Evolutionary conservation across 306 rosid genomes (phyloP), one percentile per base, ranked within the genome.

Genomic region (Lablab purpureus): DNA sequence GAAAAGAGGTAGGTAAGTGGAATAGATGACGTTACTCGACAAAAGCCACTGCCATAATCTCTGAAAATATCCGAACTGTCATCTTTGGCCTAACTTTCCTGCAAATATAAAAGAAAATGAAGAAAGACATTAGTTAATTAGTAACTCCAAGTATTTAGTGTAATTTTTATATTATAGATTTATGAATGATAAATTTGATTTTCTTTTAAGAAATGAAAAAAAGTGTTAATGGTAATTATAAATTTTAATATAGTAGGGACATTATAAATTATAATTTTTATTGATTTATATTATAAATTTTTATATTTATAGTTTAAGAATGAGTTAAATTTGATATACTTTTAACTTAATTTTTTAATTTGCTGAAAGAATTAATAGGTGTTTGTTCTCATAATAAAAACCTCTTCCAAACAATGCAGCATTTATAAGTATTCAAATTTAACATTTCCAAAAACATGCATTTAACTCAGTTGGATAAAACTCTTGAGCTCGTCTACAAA

Each of bases 21-120:
- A 40, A 11, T 4, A 13, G 32, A 40, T 2, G 34, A 22, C 34
- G 32, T 84, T 71, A 94, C 98, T 90, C 98, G 17, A 94, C 89
- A 82, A 94, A 90, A 45, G 89, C 97, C 4, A 94, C 83, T 46
- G 84, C 90, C 58, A 92, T 49, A 21, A 94, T 76, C 75, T 90
- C 86, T 46, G 87, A 36, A 74, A 92, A 90, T 41, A 90, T 85
- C 23, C 87, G 81, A 6, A 76, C 37, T 21, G 98, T 94, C 77
- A 94, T 87, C 90, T 89, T 94, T 1, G 97, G 98, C 79, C 98
- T 87, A 32, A 88, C 73, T 85, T 92, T 92, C 87, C 98, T 94
- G 90, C 27, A 68, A 19, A 18, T 18, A n/a, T 40, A 3, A 12
- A 67, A 15, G 14, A 15, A 45, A 17, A 15, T 4, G 6, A 17